Evolutionary conservation across 768 basidiomycete species (phyloP).

Genomic region (Podaxis sp.): DNA sequence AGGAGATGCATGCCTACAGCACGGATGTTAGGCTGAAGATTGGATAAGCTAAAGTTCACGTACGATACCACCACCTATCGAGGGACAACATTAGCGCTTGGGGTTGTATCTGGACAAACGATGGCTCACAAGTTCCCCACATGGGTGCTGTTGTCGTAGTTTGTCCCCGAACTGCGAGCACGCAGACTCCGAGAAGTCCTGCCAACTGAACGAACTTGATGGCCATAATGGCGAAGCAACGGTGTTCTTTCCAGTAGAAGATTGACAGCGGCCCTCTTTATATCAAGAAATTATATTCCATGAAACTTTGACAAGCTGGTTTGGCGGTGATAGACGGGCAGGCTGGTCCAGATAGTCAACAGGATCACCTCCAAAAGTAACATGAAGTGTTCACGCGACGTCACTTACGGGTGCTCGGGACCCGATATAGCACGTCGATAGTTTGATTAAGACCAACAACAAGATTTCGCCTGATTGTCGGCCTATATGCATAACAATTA

Average conservation of each 20-base stretch:
- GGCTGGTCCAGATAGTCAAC: too few species aligned
- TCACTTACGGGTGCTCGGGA: background rate
- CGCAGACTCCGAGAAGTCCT: background rate
- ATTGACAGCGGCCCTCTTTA: too few species aligned
- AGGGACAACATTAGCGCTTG: background rate
- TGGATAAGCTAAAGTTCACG: background rate
- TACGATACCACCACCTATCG: background rate
- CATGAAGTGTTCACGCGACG: background rate
- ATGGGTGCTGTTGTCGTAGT: background rate
- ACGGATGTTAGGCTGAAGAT: background rate
- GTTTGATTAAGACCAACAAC: background rate
- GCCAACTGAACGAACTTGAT: background rate
- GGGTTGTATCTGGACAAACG: background rate
- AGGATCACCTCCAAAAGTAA: background rate
- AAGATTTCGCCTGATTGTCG: background rate
- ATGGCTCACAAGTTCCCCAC: background rate
- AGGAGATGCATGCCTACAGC: background rate
- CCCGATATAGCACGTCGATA: background rate
- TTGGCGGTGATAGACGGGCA: too few species aligned
- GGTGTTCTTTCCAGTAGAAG: too few species aligned
- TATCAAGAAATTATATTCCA: too few species aligned
- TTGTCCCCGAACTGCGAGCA: background rate
- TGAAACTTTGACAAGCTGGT: too few species aligned
- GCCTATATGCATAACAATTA: background rate
- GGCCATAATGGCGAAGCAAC: background rate